Evolutionary conservation across 2,329 filamentous ascomycete genomes (phyloP), one percentile per base, ranked within the genome.

Genomic region (Xylariaceae sp.): DNA sequence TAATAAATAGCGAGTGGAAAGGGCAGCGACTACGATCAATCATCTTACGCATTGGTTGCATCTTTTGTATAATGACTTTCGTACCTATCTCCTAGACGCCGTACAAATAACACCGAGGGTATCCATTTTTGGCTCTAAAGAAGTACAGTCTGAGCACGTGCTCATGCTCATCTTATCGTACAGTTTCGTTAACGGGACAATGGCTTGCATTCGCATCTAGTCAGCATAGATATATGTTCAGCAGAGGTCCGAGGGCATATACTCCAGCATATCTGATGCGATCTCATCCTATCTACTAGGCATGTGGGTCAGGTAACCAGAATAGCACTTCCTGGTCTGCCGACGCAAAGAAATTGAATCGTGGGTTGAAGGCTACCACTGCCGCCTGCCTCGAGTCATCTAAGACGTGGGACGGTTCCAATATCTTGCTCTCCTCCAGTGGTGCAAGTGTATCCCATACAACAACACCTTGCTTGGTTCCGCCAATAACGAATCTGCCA

Each of bases 311-410:
- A 1, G 88, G 88, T 37, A 89, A 71, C 87, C 88, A 91, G 64
- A 91, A 89, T 26, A 89, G 73, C 57, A 90, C 75, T 51, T 96
- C 91, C 66, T 87, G 87, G 64, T 97, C 91, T 3, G 90, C 94
- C 44, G 87, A 94, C 6, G 90, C 91, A 62, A 97, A 80, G 75
- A 96, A 85, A 71, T 97, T 96, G 71, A 87, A 94, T 48, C 91
- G 81, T 30, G 91, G 94, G 68, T 96, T 97, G 70, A 91, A 94
- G 27, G 88, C 89, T 42, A 96, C 78, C 9, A 95, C 80, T 0
- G 87, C 87, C 3, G 83, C 83, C 72, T 83, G 84, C 68, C 77
- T 84, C 74, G 80, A 81, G 62, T 86, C 84, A 41, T 86, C 83
- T 46, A 88, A 73, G 46, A 81, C 83, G 71, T 79, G 79, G 45